These are phyloP conservation scores for Fusarium siculi DNA, from an alignment of 2,329 filamentous ascomycete genomes.

Conservation along the genomic window DNA sequence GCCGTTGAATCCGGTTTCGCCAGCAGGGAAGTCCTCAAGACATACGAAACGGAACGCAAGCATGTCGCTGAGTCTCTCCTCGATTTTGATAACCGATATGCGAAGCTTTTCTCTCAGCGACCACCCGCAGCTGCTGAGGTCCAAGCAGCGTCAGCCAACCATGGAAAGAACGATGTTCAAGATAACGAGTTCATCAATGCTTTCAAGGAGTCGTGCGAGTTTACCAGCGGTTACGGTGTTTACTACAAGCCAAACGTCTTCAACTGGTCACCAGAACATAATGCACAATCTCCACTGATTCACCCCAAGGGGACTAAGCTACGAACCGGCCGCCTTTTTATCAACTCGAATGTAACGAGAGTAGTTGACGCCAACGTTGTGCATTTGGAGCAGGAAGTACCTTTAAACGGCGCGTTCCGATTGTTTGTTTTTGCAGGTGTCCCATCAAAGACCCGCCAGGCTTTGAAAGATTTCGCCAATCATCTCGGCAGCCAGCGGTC, in stretches of 20 bases:
- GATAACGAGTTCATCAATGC: slow-evolving; percentile 87
- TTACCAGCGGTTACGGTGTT: slow-evolving; percentile 92
- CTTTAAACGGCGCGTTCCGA: slow-evolving; percentile 87
- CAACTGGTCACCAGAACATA: slow-evolving; percentile 83
- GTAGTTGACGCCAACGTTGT: slow-evolving; percentile 91
- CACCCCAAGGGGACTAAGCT: slow-evolving; percentile 73
- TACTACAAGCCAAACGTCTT: slow-evolving; percentile 83
- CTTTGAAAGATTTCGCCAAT: slow-evolving; percentile 75
- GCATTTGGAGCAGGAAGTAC: slow-evolving; percentile 89
- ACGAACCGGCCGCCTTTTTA: slow-evolving; percentile 78
- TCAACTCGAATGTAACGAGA: slow-evolving; percentile 83
- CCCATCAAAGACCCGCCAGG: slow-evolving; percentile 66
- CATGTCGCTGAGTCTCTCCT: slow-evolving; percentile 85
- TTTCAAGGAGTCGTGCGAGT: slow-evolving; percentile 92
- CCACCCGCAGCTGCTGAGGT: slow-evolving; percentile 79
- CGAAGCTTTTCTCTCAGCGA: slow-evolving; percentile 86
- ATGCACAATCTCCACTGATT: slow-evolving; percentile 76
- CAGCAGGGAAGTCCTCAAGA: slow-evolving; percentile 77
- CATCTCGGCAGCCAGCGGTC: slow-evolving; percentile 73
- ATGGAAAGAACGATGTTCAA: slow-evolving; percentile 49
- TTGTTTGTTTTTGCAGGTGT: slow-evolving; percentile 87
- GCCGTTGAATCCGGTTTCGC: slow-evolving; percentile 87
- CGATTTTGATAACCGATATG: slow-evolving; percentile 88
- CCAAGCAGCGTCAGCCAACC: slow-evolving; percentile 66
- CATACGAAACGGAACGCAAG: slow-evolving; percentile 89